A percentile compares a stretch with the other conserved stretches of the same genome.
phyloP scores from a whole-genome alignment of 352 stramenopile species.

The Globisporangium camurandrum region DNA sequence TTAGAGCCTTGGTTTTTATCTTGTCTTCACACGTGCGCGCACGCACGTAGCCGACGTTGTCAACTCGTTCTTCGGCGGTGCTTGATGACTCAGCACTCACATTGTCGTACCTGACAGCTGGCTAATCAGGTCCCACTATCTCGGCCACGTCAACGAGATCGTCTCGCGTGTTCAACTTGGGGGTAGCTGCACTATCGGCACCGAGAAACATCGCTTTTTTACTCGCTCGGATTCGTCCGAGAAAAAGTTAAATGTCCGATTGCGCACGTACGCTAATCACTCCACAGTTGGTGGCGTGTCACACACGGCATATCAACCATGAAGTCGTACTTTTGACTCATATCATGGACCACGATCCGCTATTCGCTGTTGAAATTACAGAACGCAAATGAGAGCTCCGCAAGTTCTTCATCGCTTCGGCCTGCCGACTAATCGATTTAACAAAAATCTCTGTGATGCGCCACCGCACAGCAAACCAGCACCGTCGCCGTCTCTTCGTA shows the following conservation, averaged over 20 bases:
- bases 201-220: no score
- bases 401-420: not conserved
- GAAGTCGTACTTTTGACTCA: conserved; percentile 1
- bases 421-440: not conserved
- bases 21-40: no score
- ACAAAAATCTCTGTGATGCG: conserved; percentile 3
- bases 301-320: conserved; percentile 3
- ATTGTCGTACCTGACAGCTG: no score
- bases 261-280: conserved; percentile 3
- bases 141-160: not conserved
- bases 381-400: not conserved
- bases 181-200: no score
- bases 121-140: not conserved
- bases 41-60: no score
- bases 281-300: not conserved
- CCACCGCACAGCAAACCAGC: conserved; percentile 3
- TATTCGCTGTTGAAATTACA: conserved; percentile 5
- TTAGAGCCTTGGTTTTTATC: no score
- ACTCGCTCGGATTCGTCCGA: not conserved
- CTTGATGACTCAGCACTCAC: not conserved
- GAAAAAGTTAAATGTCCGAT: not conserved
- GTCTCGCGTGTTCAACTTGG: no score
- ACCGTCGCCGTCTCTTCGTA: conserved; percentile 1
- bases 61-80: no score
- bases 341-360: conserved; percentile 2